Base-by-base conservation (phyloP, 2,329 filamentous ascomycete species). In the Neocucurbitaria cava region DNA sequence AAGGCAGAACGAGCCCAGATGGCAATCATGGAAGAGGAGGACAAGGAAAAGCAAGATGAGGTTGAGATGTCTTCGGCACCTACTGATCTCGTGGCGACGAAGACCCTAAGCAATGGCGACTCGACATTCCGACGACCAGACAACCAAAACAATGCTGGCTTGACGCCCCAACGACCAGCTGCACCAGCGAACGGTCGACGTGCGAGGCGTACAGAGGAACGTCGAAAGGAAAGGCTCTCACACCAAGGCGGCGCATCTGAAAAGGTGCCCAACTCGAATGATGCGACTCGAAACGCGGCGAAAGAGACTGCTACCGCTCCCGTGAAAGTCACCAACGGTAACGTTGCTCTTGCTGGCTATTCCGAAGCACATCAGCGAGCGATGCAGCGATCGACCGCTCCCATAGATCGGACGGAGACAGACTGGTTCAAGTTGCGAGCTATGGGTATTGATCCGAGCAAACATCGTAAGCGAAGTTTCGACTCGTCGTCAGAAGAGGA, bases 361-460 rank as follows among this genome's bases (percentile, higher is more conserved):
- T 72, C 69, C 8, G 51, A 65, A 18, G 48, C 64, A 4, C 71
- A 72, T 42, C 53, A 63, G 8, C 64, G 62, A 20, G 58, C 60
- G 3, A 66, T 58, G 40, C 53, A 63, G 8, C 64, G 62, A 20
- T 59, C 60, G 3, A 66, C 59, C 31, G 59, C 65, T 24, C 65
- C 68, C 33, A 64, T 76, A 36, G 78, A 80, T 62, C 78, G 77
- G 3, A 83, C 81, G 0, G 74, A 78, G 24, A 79, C 80, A 0
- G 79, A 80, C 46, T 85, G 82, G 66, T 85, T 84, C 71, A 71
- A 76, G 39, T 71, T 83, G 26, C 80, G 81, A 48, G 80, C 81
- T 1, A 69, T 79, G 61, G 82, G 82, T 8, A 69, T 83, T 41
- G 76, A 80, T 52, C 69, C 69, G 10, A 69, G 56, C 54, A 69